Conservation (phyloP, 2,329 filamentous ascomycete species). For the Myriosclerotinia duriaeana region DNA sequence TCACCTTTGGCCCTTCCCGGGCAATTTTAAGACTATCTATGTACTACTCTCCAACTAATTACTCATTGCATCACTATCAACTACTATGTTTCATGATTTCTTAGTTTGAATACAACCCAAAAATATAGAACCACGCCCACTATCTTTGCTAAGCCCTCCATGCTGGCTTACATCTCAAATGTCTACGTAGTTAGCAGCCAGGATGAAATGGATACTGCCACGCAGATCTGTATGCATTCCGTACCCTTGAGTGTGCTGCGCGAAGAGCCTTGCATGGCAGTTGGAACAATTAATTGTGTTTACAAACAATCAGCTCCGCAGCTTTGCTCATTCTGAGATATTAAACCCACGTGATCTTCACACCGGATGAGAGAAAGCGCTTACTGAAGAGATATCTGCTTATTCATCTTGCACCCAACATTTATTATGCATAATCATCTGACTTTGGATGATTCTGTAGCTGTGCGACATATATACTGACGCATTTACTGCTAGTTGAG, state of each 20-base stretch:
- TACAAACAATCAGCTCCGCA: neutral
- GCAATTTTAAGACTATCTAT: neutral
- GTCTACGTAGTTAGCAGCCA: neutral
- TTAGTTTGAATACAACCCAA: neutral
- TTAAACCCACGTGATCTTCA: neutral
- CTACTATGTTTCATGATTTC: neutral
- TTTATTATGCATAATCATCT: neutral
- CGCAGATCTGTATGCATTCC: neutral
- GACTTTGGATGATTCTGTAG: neutral
- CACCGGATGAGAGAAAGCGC: neutral
- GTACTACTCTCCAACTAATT: neutral
- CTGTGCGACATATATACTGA: neutral
- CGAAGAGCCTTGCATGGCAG: too few species aligned
- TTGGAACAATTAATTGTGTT: neutral
- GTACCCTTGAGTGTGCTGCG: neutral
- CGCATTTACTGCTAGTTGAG: neutral
- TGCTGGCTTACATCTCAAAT: neutral
- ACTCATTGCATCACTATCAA: neutral
- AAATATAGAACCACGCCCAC: neutral
- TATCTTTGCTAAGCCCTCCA: conserved; percentile 2
- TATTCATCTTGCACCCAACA: neutral
- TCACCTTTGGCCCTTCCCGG: neutral
- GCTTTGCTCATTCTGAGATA: neutral
- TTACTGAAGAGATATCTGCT: too few species aligned
- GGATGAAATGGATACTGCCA: neutral